Evolutionary conservation across 1,139 yeast genomes (phyloP).

Genomic region (Scheffersomyces illinoinensis): DNA sequence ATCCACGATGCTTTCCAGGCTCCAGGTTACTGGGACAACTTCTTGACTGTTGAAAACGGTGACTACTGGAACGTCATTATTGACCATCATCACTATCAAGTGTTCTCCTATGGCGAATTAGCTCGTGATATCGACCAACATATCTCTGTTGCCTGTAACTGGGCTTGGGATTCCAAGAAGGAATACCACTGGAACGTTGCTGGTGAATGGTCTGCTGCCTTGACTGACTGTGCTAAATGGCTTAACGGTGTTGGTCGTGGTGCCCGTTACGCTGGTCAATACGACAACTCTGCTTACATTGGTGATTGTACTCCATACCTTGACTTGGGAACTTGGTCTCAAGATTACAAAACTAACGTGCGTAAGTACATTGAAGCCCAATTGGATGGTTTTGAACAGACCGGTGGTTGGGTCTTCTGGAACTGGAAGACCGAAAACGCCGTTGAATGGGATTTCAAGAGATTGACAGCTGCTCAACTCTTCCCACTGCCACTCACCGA

Average conservation of each 20-base stretch:
- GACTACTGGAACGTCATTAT: conserved; percentile 68
- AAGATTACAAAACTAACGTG: conserved; percentile 53
- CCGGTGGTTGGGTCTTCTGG: conserved; percentile 89
- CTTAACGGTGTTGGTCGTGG: conserved; percentile 90
- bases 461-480: conserved; percentile 55
- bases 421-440: conserved; percentile 85
- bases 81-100: conserved; percentile 94
- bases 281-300: conserved; percentile 46
- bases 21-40: conserved; percentile 61
- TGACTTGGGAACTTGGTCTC: conserved; percentile 61
- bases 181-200: conserved; percentile 76
- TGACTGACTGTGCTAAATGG: conserved; percentile 92
- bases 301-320: conserved; percentile 68
- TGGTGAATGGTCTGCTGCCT: conserved; percentile 95
- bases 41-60: conserved; percentile 36
- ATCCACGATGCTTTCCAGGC: conserved; percentile 76
- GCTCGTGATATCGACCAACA: conserved; percentile 59
- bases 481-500: conserved; percentile 78
- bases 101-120: conserved; percentile 67
- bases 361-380: conserved; percentile 86
- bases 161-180: conserved; percentile 50
- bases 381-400: conserved; percentile 74
- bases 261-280: conserved; percentile 80
- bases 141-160: conserved; percentile 58
- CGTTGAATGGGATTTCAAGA: conserved; percentile 82